A percentile compares a stretch with the other conserved stretches of the same genome.
Conservation (phyloP, 768 basidiomycete genomes). For the Clitopilus passeckerianus region DNA sequence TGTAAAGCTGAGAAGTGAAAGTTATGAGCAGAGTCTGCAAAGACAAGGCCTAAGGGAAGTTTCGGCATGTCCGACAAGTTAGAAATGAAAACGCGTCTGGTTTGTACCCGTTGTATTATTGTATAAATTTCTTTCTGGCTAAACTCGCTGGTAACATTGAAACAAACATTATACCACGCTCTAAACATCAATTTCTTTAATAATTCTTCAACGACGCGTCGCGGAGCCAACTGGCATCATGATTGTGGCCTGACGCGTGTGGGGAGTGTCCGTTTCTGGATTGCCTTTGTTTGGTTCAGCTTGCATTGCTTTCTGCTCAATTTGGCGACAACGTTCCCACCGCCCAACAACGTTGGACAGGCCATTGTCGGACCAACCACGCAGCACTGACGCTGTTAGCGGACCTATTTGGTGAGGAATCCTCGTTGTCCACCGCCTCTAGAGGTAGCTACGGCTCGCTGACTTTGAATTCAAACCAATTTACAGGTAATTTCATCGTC, state of each 20-base stretch:
- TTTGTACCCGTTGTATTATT: too few species aligned
- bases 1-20: too few species aligned
- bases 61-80: too few species aligned
- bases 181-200: too few species aligned
- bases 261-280: not conserved
- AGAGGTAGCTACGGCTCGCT: not conserved
- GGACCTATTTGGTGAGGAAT: not conserved
- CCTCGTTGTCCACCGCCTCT: not conserved
- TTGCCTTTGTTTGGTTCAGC: not conserved
- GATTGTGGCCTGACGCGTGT: not conserved
- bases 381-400: not conserved
- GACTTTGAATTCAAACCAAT: not conserved
- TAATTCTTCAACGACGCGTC: too few species aligned
- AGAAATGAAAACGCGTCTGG: too few species aligned
- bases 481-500: not conserved
- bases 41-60: too few species aligned
- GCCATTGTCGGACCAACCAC: not conserved
- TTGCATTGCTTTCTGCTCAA: not conserved
- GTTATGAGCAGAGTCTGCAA: too few species aligned
- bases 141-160: too few species aligned
- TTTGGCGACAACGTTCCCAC: not conserved
- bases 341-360: not conserved
- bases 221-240: too few species aligned
- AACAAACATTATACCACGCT: too few species aligned
- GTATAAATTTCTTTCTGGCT: too few species aligned